phyloP scores from a whole-genome alignment of 2,329 filamentous ascomycete genomes.

The Diaporthe sp. region DNA sequence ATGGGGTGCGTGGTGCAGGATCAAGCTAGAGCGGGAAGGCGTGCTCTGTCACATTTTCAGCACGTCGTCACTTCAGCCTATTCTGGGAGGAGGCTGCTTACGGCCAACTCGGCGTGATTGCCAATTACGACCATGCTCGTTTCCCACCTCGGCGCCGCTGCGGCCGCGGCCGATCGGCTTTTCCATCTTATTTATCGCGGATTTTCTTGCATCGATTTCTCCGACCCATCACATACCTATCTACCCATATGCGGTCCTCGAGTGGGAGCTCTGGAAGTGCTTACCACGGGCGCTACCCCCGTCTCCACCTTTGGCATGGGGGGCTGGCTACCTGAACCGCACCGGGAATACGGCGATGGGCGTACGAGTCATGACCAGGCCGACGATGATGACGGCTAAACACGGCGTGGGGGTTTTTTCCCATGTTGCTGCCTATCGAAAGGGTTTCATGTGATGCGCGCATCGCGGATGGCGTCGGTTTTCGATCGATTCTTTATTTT shows the following conservation, averaged over 20 bases:
- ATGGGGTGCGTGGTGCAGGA: conserved; percentile 12
- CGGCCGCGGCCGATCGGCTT: conserved; percentile 23
- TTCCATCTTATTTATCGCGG: conserved; percentile 11
- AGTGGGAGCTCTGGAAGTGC: conserved; percentile 33
- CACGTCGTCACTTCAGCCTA: conserved; percentile 18
- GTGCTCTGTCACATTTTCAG: conserved; percentile 29
- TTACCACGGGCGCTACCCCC: conserved; percentile 6
- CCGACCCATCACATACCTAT: not conserved
- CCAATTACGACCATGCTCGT: not conserved
- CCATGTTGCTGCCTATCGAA: not conserved
- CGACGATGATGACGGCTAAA: conserved; percentile 25
- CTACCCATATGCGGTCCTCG: not conserved
- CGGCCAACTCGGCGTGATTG: conserved; percentile 1
- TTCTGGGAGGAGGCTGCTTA: conserved; percentile 18
- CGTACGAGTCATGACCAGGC: conserved; percentile 36
- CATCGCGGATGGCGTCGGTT: conserved; percentile 4
- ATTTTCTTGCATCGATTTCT: conserved; percentile 1
- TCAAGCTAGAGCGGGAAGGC: conserved; percentile 12
- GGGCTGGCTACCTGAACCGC: conserved; percentile 11
- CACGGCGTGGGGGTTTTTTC: not conserved
- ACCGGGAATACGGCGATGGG: not conserved
- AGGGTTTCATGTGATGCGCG: conserved; percentile 4
- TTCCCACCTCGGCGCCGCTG: conserved; percentile 4
- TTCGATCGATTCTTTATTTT: not conserved
- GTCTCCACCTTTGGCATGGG: not conserved